A percentile compares a stretch with the other conserved stretches of the same genome.
phyloP scores from a whole-genome alignment of 345 rosid species.

The Chamaenerion angustifolium region DNA sequence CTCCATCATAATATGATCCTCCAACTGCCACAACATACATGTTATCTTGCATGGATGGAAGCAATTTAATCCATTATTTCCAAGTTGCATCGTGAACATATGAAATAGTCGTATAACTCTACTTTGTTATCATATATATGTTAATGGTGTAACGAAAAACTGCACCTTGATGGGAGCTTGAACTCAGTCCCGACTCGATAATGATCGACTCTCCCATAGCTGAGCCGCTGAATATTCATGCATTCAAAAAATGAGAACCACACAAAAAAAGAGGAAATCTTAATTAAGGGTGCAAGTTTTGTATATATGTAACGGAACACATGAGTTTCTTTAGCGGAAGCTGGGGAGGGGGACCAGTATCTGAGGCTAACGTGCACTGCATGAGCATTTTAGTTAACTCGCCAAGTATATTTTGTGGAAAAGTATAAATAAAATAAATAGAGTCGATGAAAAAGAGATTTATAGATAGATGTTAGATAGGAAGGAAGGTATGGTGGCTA shows the following conservation, averaged over 20 bases:
- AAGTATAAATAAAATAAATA: slow-evolving; percentile 8
- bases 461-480: slow-evolving; percentile 18
- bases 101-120: no score
- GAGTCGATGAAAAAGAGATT: background rate
- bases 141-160: background rate
- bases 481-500: slow-evolving; percentile 41
- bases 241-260: no score
- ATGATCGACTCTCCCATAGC: slow-evolving; percentile 5
- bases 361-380: slow-evolving; percentile 81
- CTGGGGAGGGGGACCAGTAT: slow-evolving; percentile 16
- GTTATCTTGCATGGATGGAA: no score
- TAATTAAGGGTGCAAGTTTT: no score
- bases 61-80: no score
- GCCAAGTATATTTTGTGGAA: background rate
- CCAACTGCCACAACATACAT: slow-evolving; percentile 8
- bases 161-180: slow-evolving; percentile 29
- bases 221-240: slow-evolving; percentile 16
- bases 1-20: slow-evolving; percentile 32
- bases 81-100: no score
- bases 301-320: background rate
- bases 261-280: no score
- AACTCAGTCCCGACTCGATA: no score
- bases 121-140: no score
- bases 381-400: slow-evolving; percentile 27
- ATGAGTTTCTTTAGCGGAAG: background rate